These are phyloP conservation scores for Rhizopogon roseolus DNA, from an alignment of 768 basidiomycete genomes.

Conservation along the genomic window DNA sequence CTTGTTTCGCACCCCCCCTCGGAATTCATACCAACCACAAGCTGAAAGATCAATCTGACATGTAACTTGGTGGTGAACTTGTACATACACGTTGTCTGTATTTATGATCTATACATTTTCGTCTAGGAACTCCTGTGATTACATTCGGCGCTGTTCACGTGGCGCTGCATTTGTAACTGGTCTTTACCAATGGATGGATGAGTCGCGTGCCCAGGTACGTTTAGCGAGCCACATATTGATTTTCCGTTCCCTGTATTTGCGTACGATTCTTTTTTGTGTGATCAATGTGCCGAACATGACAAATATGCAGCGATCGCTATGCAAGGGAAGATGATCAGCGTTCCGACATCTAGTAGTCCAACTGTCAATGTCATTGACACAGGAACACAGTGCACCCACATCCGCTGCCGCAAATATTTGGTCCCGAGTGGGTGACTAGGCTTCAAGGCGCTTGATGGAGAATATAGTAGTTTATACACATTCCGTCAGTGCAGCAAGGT, in stretches of 20 bases:
- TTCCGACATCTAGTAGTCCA: conserved; percentile 38
- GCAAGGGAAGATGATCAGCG: conserved; percentile 41
- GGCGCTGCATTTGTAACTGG: too few relatives aligned
- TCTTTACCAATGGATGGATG: too few relatives aligned
- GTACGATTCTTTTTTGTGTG: neutral
- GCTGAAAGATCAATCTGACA: neutral
- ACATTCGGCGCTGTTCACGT: too few relatives aligned
- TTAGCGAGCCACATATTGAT: too few relatives aligned
- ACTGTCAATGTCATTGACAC: conserved; percentile 79
- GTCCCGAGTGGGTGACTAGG: conserved; percentile 48
- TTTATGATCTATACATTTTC: too few relatives aligned
- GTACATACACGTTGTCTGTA: too few relatives aligned
- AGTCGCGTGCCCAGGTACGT: too few relatives aligned
- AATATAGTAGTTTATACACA: conserved; percentile 63
- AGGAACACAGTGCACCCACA: conserved; percentile 87
- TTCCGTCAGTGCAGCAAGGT: conserved; percentile 53
- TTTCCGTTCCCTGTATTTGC: too few relatives aligned
- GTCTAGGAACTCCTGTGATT: too few relatives aligned
- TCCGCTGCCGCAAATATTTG: conserved; percentile 60
- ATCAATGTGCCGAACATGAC: neutral
- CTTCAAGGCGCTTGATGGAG: conserved; percentile 37
- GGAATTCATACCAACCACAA: neutral
- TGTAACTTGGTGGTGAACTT: too few relatives aligned
- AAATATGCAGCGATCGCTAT: conserved; percentile 49
- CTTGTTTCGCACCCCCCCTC: neutral